Percentiles rank a stretch among this genome's conserved stretches.
Evolutionary conservation across 78 protist species (phyloP).

Genomic region (Polysphondylium violaceum): DNA sequence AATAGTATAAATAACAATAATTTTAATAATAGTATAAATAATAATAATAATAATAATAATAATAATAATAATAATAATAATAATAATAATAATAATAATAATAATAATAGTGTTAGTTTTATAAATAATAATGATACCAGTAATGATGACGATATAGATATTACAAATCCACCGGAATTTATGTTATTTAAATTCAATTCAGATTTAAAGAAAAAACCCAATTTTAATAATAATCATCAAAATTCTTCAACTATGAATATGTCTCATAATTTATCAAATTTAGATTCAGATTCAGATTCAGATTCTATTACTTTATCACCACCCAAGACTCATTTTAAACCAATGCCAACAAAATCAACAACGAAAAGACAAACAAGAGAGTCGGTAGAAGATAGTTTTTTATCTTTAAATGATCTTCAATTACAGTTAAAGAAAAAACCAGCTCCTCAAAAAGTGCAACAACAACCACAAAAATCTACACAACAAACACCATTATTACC

Average conservation of each 20-base stretch:
- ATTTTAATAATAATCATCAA: background rate
- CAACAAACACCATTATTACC: background rate
- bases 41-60: slow-evolving; percentile 7
- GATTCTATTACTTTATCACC: background rate
- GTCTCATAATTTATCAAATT: background rate
- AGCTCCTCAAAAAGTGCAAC: no score
- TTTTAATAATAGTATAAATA: slow-evolving; percentile 10
- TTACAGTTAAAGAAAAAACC: no score
- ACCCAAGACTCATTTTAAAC: background rate
- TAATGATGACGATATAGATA: background rate
- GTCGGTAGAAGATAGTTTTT: no score
- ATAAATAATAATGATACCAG: background rate
- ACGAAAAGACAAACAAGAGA: no score
- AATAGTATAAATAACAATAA: background rate
- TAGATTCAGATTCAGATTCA: background rate
- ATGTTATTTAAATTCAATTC: background rate
- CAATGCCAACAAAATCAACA: background rate
- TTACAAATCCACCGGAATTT: background rate
- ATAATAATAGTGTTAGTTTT: background rate
- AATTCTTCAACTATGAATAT: background rate
- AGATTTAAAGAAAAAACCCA: background rate
- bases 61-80: background rate
- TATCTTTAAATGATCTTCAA: no score
- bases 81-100: background rate
- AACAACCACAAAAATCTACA: background rate